These are phyloP conservation scores for Trametes sanguinea DNA, from an alignment of 768 basidiomycete species.

Conservation along the genomic window DNA sequence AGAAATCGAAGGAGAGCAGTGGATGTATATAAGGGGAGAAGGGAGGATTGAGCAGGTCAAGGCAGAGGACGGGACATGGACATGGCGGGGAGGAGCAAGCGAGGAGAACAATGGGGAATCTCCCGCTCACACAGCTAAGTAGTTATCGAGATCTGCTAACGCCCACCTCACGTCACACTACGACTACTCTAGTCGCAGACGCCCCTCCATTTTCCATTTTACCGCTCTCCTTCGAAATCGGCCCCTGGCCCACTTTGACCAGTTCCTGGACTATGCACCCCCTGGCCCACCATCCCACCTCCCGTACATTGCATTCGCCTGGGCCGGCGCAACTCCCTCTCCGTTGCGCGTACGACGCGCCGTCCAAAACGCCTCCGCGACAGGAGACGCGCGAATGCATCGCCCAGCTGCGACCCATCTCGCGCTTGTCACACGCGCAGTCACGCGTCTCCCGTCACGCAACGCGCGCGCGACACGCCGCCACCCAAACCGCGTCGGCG, in stretches of 20 bases:
- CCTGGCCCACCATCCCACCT: not conserved
- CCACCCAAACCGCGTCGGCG: not conserved
- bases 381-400: slow-evolving; percentile 2
- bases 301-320: slow-evolving; percentile 5
- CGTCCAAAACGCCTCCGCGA: not conserved
- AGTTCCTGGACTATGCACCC: not conserved
- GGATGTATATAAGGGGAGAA: slow-evolving; percentile 32
- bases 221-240: not conserved
- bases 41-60: slow-evolving; percentile 20
- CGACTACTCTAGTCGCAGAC: not conserved
- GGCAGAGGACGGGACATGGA: slow-evolving; percentile 26
- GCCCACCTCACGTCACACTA: not conserved
- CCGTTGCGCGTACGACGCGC: not conserved
- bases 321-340: not conserved
- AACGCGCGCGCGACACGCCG: not conserved
- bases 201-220: slow-evolving; percentile 6
- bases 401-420: not conserved
- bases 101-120: slow-evolving; percentile 27
- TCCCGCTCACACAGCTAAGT: slow-evolving; percentile 6
- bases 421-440: slow-evolving; percentile 9
- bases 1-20: slow-evolving; percentile 33
- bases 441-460: slow-evolving; percentile 10
- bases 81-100: slow-evolving; percentile 8
- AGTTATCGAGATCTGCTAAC: not conserved
- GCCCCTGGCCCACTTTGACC: not conserved